phyloP scores from a whole-genome alignment of 352 stramenopile genomes.

The Phytopythium sindhum region DNA sequence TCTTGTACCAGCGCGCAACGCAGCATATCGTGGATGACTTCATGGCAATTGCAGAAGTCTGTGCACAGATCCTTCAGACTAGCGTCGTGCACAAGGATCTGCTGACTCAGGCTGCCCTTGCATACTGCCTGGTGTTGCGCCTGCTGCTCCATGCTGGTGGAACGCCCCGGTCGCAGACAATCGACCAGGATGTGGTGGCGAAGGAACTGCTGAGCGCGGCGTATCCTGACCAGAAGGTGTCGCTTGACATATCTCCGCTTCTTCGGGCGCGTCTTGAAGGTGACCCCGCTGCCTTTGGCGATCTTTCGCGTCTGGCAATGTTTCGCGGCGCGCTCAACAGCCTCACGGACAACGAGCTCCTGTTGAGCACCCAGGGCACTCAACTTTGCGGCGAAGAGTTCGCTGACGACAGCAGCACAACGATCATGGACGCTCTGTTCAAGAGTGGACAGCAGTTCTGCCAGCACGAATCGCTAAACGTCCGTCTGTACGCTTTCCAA shows the following conservation, averaged over 20 bases:
- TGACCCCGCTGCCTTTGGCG: constrained; percentile 38
- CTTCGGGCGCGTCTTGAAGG: constrained; percentile 31
- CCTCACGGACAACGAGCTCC: constrained; percentile 50
- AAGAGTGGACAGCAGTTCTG: constrained; percentile 47
- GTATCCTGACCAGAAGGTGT: constrained; percentile 32
- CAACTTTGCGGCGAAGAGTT: not conserved
- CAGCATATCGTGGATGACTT: constrained; percentile 19
- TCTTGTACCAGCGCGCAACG: constrained; percentile 6
- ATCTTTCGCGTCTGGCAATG: constrained; percentile 59
- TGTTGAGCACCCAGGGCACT: not conserved
- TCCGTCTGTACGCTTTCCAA: constrained; percentile 77
- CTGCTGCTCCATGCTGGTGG: constrained; percentile 29
- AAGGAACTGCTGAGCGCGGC: constrained; percentile 36
- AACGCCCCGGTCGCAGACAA: constrained; percentile 7
- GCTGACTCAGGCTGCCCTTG: constrained; percentile 68
- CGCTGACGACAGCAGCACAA: not conserved
- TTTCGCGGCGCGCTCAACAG: constrained; percentile 71
- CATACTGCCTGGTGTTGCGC: constrained; percentile 64
- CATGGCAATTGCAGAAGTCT: constrained; percentile 44
- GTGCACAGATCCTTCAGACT: constrained; percentile 63
- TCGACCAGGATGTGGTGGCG: constrained; percentile 6
- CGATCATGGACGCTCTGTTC: constrained; percentile 60
- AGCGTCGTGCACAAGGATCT: constrained; percentile 78
- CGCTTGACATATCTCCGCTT: constrained; percentile 6
- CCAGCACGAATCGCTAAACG: constrained; percentile 56